phyloP scores from a whole-genome alignment of 306 rosid genomes.

The Ochetophila trinervis region DNA sequence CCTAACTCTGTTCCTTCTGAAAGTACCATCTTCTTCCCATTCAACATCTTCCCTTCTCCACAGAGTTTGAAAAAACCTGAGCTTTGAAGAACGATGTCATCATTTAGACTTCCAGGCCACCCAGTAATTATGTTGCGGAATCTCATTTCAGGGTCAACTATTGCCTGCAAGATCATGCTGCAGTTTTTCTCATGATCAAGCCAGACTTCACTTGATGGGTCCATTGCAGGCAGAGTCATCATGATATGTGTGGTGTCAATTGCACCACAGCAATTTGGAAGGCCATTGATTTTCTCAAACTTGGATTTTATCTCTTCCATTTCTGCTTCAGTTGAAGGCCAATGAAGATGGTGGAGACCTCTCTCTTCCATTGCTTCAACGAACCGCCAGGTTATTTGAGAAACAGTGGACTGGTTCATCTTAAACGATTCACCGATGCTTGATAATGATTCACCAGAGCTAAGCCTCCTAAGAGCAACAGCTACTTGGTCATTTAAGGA shows the following conservation, averaged over 20 bases:
- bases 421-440: constrained; percentile 66
- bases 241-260: constrained; percentile 71
- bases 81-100: constrained; percentile 53
- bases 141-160: constrained; percentile 77
- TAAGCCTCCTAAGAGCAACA: constrained; percentile 79
- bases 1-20: constrained; percentile 45
- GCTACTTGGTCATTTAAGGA: constrained; percentile 82
- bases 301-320: constrained; percentile 66
- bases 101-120: constrained; percentile 88
- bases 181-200: constrained; percentile 75
- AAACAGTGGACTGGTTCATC: constrained; percentile 73
- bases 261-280: constrained; percentile 88
- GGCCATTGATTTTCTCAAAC: constrained; percentile 61
- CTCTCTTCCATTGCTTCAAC: constrained; percentile 89
- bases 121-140: constrained; percentile 72
- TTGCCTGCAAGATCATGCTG: constrained; percentile 86
- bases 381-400: constrained; percentile 84
- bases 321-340: constrained; percentile 70
- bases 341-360: constrained; percentile 68
- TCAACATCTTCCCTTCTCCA: constrained; percentile 60
- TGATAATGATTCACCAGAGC: constrained; percentile 80
- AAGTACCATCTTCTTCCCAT: constrained; percentile 40
- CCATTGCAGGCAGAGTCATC: constrained; percentile 74
- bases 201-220: constrained; percentile 56
- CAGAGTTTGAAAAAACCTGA: constrained; percentile 54